Evolutionary conservation across 2,329 filamentous ascomycete genomes (phyloP).

Genomic region (Claviceps africana): DNA sequence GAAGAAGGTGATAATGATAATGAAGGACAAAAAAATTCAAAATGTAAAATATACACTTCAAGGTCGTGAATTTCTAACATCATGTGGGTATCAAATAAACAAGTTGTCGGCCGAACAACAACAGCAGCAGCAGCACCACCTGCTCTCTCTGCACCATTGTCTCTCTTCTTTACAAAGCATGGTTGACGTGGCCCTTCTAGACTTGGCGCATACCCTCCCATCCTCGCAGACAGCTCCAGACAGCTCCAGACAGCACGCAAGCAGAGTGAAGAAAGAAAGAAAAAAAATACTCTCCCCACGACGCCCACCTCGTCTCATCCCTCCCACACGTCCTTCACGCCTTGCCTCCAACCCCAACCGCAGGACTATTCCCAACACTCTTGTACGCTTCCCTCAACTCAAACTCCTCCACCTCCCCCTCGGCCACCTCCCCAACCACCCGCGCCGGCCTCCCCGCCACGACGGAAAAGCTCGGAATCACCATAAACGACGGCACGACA

Average conservation of each 20-base stretch:
- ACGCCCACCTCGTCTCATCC: too few relatives aligned
- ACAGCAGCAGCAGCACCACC: not conserved
- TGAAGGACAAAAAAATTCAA: not conserved
- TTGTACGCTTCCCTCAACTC: slow-evolving; percentile 52
- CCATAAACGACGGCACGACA: slow-evolving; percentile 75
- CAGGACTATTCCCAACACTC: slow-evolving; percentile 43
- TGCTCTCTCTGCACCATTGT: not conserved
- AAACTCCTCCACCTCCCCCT: slow-evolving; percentile 52
- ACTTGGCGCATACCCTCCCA: not conserved
- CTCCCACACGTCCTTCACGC: too few relatives aligned
- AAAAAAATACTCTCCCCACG: not conserved
- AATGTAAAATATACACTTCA: not conserved
- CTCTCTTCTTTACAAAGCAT: not conserved
- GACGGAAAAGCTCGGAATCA: slow-evolving; percentile 81
- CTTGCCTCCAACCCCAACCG: slow-evolving; percentile 6
- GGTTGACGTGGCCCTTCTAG: not conserved
- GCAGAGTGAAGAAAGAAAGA: not conserved
- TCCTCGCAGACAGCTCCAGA: too few relatives aligned
- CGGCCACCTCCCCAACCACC: slow-evolving; percentile 68
- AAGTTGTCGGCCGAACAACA: not conserved
- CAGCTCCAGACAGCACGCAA: not conserved
- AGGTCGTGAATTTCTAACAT: not conserved
- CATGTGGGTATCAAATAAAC: not conserved
- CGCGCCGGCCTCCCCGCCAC: slow-evolving; percentile 73
- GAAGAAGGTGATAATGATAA: too few relatives aligned